Percentiles rank a stretch among this genome's conserved stretches.
These are phyloP conservation scores for Yarrowia sp. DNA, from an alignment of 805 yeast species.

Conservation along the genomic window DNA sequence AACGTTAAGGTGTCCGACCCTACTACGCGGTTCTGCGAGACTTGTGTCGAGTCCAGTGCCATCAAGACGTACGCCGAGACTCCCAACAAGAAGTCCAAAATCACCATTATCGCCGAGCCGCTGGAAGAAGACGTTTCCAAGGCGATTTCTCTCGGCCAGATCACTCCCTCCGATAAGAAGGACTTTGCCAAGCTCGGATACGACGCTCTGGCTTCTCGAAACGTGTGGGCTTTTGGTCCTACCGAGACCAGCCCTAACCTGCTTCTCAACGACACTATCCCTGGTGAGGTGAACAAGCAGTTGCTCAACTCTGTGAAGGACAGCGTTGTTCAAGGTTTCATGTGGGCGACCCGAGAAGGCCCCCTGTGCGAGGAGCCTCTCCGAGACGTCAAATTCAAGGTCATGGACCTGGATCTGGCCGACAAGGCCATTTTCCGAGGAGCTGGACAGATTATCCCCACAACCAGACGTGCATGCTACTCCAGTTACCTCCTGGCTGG, in stretches of 20 bases:
- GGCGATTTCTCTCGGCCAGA: constrained; percentile 55
- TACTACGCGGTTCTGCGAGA: constrained; percentile 73
- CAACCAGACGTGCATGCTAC: constrained; percentile 80
- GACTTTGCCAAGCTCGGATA: constrained; percentile 50
- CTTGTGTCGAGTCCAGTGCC: constrained; percentile 62
- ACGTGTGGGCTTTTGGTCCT: constrained; percentile 77
- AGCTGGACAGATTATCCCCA: constrained; percentile 73
- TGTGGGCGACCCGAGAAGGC: constrained; percentile 81
- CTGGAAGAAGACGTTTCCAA: constrained; percentile 51
- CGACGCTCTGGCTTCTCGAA: constrained; percentile 82
- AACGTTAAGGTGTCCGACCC: constrained; percentile 85
- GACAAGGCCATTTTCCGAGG: constrained; percentile 50
- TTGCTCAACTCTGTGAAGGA: constrained; percentile 48
- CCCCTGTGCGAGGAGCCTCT: constrained; percentile 89
- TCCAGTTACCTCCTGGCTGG: constrained; percentile 73
- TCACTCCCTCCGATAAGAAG: constrained; percentile 30
- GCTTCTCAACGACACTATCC: constrained; percentile 67
- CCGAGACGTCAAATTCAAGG: constrained; percentile 63
- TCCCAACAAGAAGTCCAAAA: constrained; percentile 50
- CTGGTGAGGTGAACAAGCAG: constrained; percentile 64
- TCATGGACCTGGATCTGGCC: constrained; percentile 59
- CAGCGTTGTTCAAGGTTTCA: constrained; percentile 70
- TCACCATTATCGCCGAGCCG: constrained; percentile 78
- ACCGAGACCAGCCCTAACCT: constrained; percentile 53
- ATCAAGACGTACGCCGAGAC: constrained; percentile 65